Evolutionary conservation across 805 yeast species (phyloP).

Genomic region (Barnettozyma sucrosica): DNA sequence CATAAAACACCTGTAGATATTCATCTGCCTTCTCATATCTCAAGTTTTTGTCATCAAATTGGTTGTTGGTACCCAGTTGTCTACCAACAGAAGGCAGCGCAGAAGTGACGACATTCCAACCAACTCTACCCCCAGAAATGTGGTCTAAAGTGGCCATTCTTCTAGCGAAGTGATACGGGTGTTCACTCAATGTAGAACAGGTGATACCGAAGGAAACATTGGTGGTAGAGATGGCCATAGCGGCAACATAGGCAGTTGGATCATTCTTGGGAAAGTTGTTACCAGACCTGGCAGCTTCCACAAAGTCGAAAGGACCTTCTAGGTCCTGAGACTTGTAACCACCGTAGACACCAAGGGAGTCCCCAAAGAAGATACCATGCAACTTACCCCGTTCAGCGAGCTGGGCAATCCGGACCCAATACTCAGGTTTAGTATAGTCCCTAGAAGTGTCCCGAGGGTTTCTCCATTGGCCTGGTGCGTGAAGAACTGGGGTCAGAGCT

Average conservation of each 20-base stretch:
- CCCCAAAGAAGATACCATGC: conserved; percentile 36
- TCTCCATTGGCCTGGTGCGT: conserved; percentile 26
- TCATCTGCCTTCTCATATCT: conserved; percentile 41
- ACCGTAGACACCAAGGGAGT: conserved; percentile 36
- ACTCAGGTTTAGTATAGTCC: conserved; percentile 24
- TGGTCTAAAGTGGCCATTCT: conserved; percentile 42
- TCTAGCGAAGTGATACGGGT: conserved; percentile 41
- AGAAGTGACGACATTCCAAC: conserved; percentile 45
- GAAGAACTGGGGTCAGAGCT: conserved; percentile 22
- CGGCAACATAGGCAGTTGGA: conserved; percentile 34
- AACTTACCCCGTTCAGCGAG: conserved; percentile 36
- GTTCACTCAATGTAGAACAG: conserved; percentile 40
- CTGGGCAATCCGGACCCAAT: conserved; percentile 37
- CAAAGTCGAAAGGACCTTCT: conserved; percentile 31
- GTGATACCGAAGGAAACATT: conserved; percentile 38
- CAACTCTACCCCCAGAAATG: conserved; percentile 41
- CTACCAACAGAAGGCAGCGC: conserved; percentile 39
- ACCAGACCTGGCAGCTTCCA: conserved; percentile 31
- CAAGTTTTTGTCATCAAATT: conserved; percentile 36
- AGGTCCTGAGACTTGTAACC: conserved; percentile 26
- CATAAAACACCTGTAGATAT: conserved; percentile 38
- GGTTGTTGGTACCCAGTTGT: conserved; percentile 33
- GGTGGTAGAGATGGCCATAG: conserved; percentile 39
- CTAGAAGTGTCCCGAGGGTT: conserved; percentile 24
- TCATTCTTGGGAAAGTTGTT: conserved; percentile 34